A percentile compares a stretch with the other conserved stretches of the same genome.
Evolutionary conservation across 1,139 yeast genomes (phyloP).

Genomic region (Pichia sp.): DNA sequence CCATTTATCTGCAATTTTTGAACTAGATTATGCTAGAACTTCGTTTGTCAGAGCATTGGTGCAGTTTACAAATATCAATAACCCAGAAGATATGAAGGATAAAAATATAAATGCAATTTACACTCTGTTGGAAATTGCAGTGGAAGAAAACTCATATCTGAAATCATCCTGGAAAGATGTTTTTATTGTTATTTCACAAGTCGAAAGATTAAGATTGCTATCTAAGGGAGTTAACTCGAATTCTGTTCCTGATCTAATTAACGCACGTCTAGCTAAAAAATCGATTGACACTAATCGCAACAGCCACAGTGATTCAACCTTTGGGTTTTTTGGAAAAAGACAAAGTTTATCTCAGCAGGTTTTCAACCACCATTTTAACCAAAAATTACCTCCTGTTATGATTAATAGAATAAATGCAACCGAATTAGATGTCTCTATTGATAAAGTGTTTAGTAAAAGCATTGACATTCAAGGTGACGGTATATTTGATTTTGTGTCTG

Average conservation of each 20-base stretch:
- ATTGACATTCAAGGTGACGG: slow-evolving; percentile 74
- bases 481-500: slow-evolving; percentile 78
- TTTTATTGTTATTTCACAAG: slow-evolving; percentile 75
- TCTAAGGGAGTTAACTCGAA: slow-evolving; percentile 86
- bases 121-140: slow-evolving; percentile 67
- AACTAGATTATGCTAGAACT: slow-evolving; percentile 73
- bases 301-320: slow-evolving; percentile 7
- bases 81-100: slow-evolving; percentile 65
- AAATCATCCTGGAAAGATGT: slow-evolving; percentile 79
- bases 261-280: slow-evolving; percentile 58
- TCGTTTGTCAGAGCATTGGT: slow-evolving; percentile 87
- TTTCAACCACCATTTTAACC: slow-evolving; percentile 41
- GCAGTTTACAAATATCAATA: slow-evolving; percentile 76
- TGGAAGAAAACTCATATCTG: slow-evolving; percentile 67
- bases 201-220: slow-evolving; percentile 81
- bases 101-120: slow-evolving; percentile 80
- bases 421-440: slow-evolving; percentile 78
- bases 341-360: slow-evolving; percentile 40
- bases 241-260: slow-evolving; percentile 76
- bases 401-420: slow-evolving; percentile 59
- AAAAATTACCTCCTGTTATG: slow-evolving; percentile 43
- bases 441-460: slow-evolving; percentile 79
- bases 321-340: slow-evolving; percentile 25
- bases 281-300: slow-evolving; percentile 36
- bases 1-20: slow-evolving; percentile 78